Evolutionary conservation across 2,329 filamentous ascomycete genomes (phyloP).

Genomic region (Pyricularia grisea): DNA sequence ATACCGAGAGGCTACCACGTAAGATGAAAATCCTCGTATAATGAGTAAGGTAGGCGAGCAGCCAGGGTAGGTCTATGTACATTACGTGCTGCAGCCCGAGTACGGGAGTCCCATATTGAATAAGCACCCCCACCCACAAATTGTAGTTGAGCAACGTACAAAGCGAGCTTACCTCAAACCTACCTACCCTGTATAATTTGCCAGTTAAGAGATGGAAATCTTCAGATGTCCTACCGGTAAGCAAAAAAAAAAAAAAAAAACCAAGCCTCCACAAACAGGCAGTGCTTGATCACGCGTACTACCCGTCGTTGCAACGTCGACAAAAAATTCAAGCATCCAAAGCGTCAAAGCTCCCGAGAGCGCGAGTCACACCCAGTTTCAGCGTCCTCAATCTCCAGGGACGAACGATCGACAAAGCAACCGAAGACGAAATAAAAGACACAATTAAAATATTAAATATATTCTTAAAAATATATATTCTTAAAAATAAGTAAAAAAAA

Average conservation of each 20-base stretch:
- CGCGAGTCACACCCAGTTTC: background rate
- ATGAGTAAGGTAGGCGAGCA: too few species aligned
- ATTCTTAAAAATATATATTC: too few species aligned
- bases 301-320: background rate
- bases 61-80: too few species aligned
- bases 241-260: too few species aligned
- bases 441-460: background rate
- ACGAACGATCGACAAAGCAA: background rate
- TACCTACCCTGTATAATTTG: background rate
- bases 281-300: background rate
- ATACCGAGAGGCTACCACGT: too few species aligned
- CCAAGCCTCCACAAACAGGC: background rate
- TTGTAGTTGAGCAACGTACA: too few species aligned
- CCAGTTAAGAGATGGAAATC: background rate
- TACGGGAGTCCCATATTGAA: too few species aligned
- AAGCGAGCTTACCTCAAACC: background rate
- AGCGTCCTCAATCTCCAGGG: background rate
- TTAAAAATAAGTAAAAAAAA: background rate
- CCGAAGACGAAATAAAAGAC: constrained; percentile 8
- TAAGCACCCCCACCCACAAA: too few species aligned
- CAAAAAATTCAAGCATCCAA: background rate
- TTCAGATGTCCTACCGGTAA: too few species aligned
- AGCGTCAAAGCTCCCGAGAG: background rate
- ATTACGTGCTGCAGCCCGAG: too few species aligned
- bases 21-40: too few species aligned